Evolutionary conservation across 345 rosid species (phyloP).

Genomic region (Crucihimalaya himalaica): DNA sequence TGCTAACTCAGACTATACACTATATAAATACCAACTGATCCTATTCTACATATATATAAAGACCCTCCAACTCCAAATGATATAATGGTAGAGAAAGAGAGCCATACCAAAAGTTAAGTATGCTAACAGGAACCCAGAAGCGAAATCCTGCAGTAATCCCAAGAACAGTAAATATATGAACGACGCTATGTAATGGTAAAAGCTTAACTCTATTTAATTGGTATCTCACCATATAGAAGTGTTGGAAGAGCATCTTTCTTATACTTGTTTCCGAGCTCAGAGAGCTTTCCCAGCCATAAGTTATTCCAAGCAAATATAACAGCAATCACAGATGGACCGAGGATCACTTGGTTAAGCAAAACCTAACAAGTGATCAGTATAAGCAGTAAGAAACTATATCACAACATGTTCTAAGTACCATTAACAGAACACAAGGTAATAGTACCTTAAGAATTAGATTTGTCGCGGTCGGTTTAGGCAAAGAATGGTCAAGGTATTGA

Average conservation of each 20-base stretch:
- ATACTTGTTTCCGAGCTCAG: slow-evolving; percentile 77
- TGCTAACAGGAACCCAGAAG: slow-evolving; percentile 95
- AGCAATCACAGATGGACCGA: slow-evolving; percentile 89
- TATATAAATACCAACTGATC: not conserved
- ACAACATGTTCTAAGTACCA: not conserved
- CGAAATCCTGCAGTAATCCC: slow-evolving; percentile 68
- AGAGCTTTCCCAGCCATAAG: slow-evolving; percentile 76
- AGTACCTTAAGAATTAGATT: slow-evolving; percentile 76
- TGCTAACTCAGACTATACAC: slow-evolving; percentile 8
- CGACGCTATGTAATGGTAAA: not conserved
- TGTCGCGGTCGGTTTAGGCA: slow-evolving; percentile 66
- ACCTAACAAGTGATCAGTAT: slow-evolving; percentile 49
- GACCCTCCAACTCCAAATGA: not conserved
- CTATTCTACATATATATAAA: not conserved
- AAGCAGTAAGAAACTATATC: not conserved
- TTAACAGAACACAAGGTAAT: not conserved
- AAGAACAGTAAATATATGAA: not conserved
- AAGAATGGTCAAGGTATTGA: slow-evolving; percentile 64
- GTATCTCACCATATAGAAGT: slow-evolving; percentile 62
- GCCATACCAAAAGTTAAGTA: slow-evolving; percentile 74
- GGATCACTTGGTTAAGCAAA: slow-evolving; percentile 78
- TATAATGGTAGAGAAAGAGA: slow-evolving; percentile 9
- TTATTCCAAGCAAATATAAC: slow-evolving; percentile 93
- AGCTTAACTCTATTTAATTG: not conserved
- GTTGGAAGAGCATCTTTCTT: slow-evolving; percentile 80